A percentile compares a stretch with the other conserved stretches of the same genome.
These are phyloP conservation scores for Tylopilus intermedius DNA, from an alignment of 768 basidiomycete genomes.

Conservation along the genomic window DNA sequence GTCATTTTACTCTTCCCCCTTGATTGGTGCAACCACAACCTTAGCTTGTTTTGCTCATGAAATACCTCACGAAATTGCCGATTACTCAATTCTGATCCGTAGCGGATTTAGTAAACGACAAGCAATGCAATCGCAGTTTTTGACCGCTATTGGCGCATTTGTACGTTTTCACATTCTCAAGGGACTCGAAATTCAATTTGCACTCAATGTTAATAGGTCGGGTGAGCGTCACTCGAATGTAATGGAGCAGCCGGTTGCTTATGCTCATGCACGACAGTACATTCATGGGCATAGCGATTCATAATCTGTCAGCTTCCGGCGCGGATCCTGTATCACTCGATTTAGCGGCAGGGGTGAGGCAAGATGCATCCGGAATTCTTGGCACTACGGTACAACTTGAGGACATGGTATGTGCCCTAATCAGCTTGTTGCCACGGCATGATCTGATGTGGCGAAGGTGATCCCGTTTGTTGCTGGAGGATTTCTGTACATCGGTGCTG, in stretches of 20 bases:
- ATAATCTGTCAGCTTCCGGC: slow-evolving; percentile 60
- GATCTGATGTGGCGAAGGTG: slow-evolving; percentile 44
- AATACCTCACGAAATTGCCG: slow-evolving; percentile 96
- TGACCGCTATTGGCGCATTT: slow-evolving; percentile 90
- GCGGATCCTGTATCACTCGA: slow-evolving; percentile 41
- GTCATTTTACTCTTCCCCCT: slow-evolving; percentile 93
- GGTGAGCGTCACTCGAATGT: slow-evolving; percentile 21
- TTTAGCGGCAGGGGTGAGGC: slow-evolving; percentile 73
- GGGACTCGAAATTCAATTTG: slow-evolving; percentile 12
- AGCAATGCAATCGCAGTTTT: slow-evolving; percentile 90
- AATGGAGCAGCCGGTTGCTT: slow-evolving; percentile 1
- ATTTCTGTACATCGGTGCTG: slow-evolving; percentile 90
- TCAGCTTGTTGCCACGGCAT: slow-evolving; percentile 10
- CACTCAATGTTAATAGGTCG: slow-evolving; percentile 30
- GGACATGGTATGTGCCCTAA: slow-evolving; percentile 62
- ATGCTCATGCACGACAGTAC: slow-evolving; percentile 43
- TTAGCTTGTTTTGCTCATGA: slow-evolving; percentile 93
- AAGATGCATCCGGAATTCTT: slow-evolving; percentile 69
- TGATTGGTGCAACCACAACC: slow-evolving; percentile 92
- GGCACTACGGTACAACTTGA: slow-evolving; percentile 77
- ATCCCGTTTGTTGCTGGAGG: slow-evolving; percentile 89
- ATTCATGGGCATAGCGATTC: slow-evolving; percentile 84
- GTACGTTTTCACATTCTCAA: slow-evolving; percentile 37
- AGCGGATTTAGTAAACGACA: slow-evolving; percentile 88
- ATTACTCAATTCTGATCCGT: slow-evolving; percentile 87